Evolutionary conservation across 306 rosid genomes (phyloP).

Genomic region (Crataegus laevigata): DNA sequence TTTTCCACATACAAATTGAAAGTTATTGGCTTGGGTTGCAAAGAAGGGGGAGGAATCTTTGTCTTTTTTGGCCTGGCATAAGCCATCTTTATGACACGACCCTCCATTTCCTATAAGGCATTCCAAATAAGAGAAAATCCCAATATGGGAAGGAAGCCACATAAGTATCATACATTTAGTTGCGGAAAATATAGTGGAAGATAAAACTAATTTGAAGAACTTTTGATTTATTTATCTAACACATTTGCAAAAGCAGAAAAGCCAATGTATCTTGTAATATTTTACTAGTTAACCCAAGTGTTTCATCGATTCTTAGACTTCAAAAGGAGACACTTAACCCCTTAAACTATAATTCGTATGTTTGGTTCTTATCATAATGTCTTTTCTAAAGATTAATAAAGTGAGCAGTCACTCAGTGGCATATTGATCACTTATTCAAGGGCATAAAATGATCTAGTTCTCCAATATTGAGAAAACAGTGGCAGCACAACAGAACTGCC

Average conservation of each 20-base stretch:
- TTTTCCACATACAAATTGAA: constrained; percentile 81
- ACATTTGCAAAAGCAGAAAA: not conserved
- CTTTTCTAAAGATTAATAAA: not conserved
- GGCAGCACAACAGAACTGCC: not conserved
- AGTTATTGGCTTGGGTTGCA: constrained; percentile 43
- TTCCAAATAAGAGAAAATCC: constrained; percentile 2
- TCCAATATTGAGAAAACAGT: not conserved
- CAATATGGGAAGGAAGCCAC: not conserved
- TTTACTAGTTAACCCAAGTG: not conserved
- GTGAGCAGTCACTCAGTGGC: not conserved
- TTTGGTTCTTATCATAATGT: not conserved
- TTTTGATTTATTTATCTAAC: too few relatives aligned
- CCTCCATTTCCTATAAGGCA: constrained; percentile 60
- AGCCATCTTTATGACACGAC: constrained; percentile 48
- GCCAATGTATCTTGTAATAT: not conserved
- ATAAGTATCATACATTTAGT: not conserved
- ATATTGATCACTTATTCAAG: not conserved
- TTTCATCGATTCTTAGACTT: not conserved
- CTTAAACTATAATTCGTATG: not conserved
- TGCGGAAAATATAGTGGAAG: not conserved
- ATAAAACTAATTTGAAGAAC: not conserved
- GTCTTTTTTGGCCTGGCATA: constrained; percentile 56
- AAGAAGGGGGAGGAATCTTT: constrained; percentile 39
- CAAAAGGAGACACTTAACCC: not conserved
- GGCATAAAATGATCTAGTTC: not conserved